Base-by-base conservation (phyloP, 176 grass and related monocot species). In the Triticum timopheevii region DNA sequence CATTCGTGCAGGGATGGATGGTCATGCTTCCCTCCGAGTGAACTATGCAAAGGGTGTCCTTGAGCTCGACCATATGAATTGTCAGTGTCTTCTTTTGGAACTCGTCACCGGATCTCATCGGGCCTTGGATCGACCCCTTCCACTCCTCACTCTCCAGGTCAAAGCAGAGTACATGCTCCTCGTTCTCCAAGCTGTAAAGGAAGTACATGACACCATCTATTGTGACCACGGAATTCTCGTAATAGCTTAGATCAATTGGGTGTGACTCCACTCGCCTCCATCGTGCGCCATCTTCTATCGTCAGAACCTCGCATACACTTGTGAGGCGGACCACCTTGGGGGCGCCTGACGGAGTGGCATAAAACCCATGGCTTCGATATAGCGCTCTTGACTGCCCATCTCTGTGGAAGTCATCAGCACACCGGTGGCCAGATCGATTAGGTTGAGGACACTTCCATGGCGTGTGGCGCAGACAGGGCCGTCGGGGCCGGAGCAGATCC, bases 91-190 rank as follows among this genome's bases (percentile, higher is more conserved):
- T 47, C 3, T 47, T 13, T 47, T 13, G 45, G 12, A 47, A 47
- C 45, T 47, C 45, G 12, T 47, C 45, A 47, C 45, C 45, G 3
- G 45, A 47, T 47, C 12, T 13, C 11, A 4, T 13, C 3, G 64
- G 64, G 19, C 64, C 25, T 22, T 52, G 8, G 2, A 54, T 82
- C 19, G 52, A 2, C 6, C 0, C 68, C 25, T 23, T 69, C 44
- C 80, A 69, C 17, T 81, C 62, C 42, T 81, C 39, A 10, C 23
- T 81, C 79, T 67, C 40, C 1, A 81, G 27, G 27, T 81, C 63
- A 1, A 81, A 67, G 28, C 39, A 5, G 3, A 44, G 15, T n/a
- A 68, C 33, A 19, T 2, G 24, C 5, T 38, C 13, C 31, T 35
- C 0, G 3, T 6, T 49, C 13, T 15, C 4, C 47, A 0, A 8